A percentile compares a stretch with the other conserved stretches of the same genome.
Evolutionary conservation across 2,329 filamentous ascomycete genomes (phyloP).

Genomic region (Colletotrichum agaves): DNA sequence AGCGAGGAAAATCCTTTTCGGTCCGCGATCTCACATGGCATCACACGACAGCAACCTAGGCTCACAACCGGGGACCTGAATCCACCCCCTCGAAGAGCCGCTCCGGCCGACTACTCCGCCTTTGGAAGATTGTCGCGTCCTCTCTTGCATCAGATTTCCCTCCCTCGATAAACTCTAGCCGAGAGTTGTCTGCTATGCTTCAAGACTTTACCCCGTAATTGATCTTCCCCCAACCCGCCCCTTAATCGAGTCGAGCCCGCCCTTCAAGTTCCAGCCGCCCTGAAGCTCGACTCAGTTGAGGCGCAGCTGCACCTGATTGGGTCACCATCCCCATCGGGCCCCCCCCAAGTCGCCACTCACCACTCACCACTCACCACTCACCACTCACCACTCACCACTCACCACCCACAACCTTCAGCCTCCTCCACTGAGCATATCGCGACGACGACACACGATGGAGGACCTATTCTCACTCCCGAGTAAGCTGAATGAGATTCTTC

Average conservation of each 20-base stretch:
- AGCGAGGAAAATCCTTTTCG: conserved; percentile 2
- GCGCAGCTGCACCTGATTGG: conserved; percentile 1
- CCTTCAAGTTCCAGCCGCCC: not conserved
- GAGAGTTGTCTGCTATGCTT: conserved; percentile 8
- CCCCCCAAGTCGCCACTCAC: conserved; percentile 5
- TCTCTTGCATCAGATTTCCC: not conserved
- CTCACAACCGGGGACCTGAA: not conserved
- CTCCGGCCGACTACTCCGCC: conserved; percentile 7
- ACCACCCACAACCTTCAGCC: conserved; percentile 9
- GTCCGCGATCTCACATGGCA: conserved; percentile 6
- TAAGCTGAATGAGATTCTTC: not conserved
- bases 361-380: conserved; percentile 3
- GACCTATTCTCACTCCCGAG: conserved; percentile 39
- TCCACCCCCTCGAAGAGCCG: conserved; percentile 12
- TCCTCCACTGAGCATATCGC: conserved; percentile 1
- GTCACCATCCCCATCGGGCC: not conserved
- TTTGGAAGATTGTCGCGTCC: not conserved
- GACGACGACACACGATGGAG: conserved; percentile 25
- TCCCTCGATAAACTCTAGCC: not conserved
- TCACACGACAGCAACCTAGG: not conserved
- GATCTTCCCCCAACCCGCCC: not conserved
- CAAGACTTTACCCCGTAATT: not conserved
- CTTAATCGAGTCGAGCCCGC: not conserved
- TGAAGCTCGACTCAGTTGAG: not conserved
- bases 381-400: conserved; percentile 3